Percentiles rank a stretch among this genome's conserved stretches.
Conservation (phyloP, 768 basidiomycete genomes). For the Psilocybe tampanensis region DNA sequence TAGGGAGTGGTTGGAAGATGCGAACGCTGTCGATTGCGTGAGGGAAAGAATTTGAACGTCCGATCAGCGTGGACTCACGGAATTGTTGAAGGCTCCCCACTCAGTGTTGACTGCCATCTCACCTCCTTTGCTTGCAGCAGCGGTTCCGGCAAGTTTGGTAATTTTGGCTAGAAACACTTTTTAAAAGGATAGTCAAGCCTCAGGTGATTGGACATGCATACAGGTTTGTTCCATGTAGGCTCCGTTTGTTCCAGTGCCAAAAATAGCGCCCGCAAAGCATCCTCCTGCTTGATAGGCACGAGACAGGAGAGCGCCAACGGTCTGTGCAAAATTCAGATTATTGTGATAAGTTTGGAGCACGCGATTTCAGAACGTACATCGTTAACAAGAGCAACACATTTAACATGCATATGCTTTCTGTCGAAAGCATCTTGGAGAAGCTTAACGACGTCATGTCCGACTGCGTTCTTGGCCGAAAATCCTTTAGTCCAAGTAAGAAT, state of each 20-base stretch:
- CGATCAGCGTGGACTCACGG: slow-evolving; percentile 47
- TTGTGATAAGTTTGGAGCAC: background rate
- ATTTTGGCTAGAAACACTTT: slow-evolving; percentile 57
- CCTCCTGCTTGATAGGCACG: slow-evolving; percentile 93
- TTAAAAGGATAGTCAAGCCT: background rate
- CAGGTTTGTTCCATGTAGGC: slow-evolving; percentile 90
- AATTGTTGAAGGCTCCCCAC: slow-evolving; percentile 98
- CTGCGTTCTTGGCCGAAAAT: slow-evolving; percentile 87
- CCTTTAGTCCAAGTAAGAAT: slow-evolving; percentile 97
- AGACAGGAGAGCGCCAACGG: slow-evolving; percentile 92
- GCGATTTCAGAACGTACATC: slow-evolving; percentile 60
- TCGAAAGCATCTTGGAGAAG: slow-evolving; percentile 92
- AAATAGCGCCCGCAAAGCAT: slow-evolving; percentile 88
- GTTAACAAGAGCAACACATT: slow-evolving; percentile 91
- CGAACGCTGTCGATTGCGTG: slow-evolving; percentile 53
- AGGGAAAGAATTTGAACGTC: background rate
- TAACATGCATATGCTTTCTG: slow-evolving; percentile 89
- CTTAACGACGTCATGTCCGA: slow-evolving; percentile 87
- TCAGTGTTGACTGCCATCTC: slow-evolving; percentile 97
- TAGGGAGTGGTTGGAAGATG: slow-evolving; percentile 87
- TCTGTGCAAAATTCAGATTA: slow-evolving; percentile 47
- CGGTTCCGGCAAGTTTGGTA: slow-evolving; percentile 73
- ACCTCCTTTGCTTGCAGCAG: slow-evolving; percentile 61
- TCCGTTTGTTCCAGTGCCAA: slow-evolving; percentile 98
- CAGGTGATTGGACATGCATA: slow-evolving; percentile 23